Base-by-base conservation (phyloP, 2,329 filamentous ascomycete genomes). In the Aspergillus intermedius region DNA sequence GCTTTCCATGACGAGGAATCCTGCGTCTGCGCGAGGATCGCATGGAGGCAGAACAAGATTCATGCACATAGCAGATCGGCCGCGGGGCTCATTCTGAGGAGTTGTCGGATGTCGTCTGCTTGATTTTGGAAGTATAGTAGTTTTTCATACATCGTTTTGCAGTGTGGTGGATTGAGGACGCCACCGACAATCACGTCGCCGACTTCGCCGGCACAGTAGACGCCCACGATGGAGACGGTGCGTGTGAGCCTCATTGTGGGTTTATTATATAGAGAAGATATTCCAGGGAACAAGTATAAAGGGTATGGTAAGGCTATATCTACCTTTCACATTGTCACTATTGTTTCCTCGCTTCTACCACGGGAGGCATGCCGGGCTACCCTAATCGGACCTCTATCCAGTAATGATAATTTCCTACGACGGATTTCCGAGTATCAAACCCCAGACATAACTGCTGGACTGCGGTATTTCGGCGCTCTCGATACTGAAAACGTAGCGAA, bases 161-260 rank as follows among this genome's bases (percentile, higher is more conserved):
- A 44, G 25, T 12, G 46, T 1, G 54, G 48, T 1, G 54, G 68
- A 15, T 77, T 70, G 1, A 72, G 61, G 3, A 77, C 71, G 12
- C 74, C 76, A 15, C 73, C 72, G 7, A 72, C 63, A 32, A 77
- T 67, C 8, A 77, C 74, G 54, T 78, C 74, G 49, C 75, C 70
- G 0, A 75, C 69, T 57, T 72, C 66, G 10, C 61, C 62, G 30
- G 54, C 62, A 17, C 54, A 56, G 42, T 60, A 55, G 47, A 46
- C 49, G 42, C 51, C 56, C 3, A 56, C 53, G 0, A 53, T 42
- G 28, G 37, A 51, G 4, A 58, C 50, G 17, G 47, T 51, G 35
- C 49, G 51, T 30, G 25, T 12, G 25, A 30, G 25, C 25, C 10
- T 30, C 25, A 30, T 30, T 30, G 25, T 28, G 25, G 12, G 19